Conservation (phyloP, 331 rosid species). For the Quercus tomentella region DNA sequence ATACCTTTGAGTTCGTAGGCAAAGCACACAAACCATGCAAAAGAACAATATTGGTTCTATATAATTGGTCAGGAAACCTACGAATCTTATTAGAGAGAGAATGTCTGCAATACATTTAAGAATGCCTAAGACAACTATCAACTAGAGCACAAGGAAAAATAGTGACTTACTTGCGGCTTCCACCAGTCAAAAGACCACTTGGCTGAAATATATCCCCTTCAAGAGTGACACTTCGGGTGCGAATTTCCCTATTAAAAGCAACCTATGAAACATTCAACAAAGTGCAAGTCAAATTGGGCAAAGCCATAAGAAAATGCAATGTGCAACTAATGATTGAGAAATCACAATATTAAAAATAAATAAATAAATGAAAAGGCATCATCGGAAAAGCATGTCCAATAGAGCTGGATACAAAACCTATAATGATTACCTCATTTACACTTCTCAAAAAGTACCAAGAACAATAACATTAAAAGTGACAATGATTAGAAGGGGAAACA, state of each 20-base stretch:
- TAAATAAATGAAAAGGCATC: not conserved
- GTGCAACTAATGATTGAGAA: not conserved
- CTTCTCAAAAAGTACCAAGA: not conserved
- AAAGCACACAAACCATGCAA: constrained; percentile 5
- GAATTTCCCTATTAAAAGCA: constrained; percentile 68
- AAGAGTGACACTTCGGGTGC: constrained; percentile 89
- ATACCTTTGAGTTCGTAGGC: not conserved
- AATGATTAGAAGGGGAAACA: not conserved
- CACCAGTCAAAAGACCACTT: constrained; percentile 96
- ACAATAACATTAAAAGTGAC: not conserved
- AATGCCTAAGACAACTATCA: constrained; percentile 2
- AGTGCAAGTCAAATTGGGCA: constrained; percentile 17
- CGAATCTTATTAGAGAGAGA: not conserved
- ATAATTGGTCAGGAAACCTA: not conserved
- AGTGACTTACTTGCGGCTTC: constrained; percentile 81
- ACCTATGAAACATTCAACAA: constrained; percentile 51
- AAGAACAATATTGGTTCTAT: not conserved
- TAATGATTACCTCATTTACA: not conserved
- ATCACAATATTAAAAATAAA: not conserved
- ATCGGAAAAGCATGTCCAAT: not conserved
- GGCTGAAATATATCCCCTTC: constrained; percentile 99
- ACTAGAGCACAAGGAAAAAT: constrained; percentile 11
- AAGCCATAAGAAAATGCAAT: not conserved
- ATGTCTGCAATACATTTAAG: constrained; percentile 9
- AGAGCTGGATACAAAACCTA: not conserved